These are phyloP conservation scores for Porosira glacialis DNA, from an alignment of 352 stramenopile species.

Conservation along the genomic window DNA sequence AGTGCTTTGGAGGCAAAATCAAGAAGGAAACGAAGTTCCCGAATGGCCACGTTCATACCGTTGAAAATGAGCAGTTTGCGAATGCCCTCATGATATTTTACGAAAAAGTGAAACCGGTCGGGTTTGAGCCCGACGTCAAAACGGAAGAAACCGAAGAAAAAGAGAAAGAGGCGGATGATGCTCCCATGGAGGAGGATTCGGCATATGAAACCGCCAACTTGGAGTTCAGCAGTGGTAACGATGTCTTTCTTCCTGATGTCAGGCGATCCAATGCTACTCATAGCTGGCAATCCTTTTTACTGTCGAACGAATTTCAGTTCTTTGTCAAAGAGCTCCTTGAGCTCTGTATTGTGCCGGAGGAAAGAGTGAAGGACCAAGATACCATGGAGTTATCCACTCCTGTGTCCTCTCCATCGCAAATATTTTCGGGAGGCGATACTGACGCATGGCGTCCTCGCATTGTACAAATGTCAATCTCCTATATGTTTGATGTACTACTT, in stretches of 20 bases:
- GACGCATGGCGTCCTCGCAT: conserved; percentile 48
- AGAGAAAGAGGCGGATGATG: conserved; percentile 33
- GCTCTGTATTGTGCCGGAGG: conserved; percentile 50
- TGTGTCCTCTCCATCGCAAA: conserved; percentile 31
- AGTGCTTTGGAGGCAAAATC: conserved; percentile 98
- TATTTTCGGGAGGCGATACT: conserved; percentile 33
- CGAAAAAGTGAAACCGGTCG: conserved; percentile 88
- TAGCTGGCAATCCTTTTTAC: conserved; percentile 91
- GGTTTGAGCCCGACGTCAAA: conserved; percentile 40
- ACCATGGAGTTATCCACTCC: conserved; percentile 47
- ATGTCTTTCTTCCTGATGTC: conserved; percentile 87
- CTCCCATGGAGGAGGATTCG: conserved; percentile 54
- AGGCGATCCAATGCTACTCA: conserved; percentile 91
- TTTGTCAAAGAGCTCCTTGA: conserved; percentile 84
- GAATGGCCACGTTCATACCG: conserved; percentile 90
- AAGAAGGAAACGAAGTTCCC: conserved; percentile 87
- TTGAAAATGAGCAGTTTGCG: conserved; percentile 97
- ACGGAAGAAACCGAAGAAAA: conserved; percentile 36
- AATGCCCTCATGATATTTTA: conserved; percentile 99
- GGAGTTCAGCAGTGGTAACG: conserved; percentile 60
- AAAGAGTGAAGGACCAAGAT: conserved; percentile 14
- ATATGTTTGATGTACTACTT: conserved; percentile 80
- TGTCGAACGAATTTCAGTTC: conserved; percentile 92
- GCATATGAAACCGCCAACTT: conserved; percentile 23
- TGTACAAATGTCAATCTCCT: conserved; percentile 69